A percentile compares a stretch with the other conserved stretches of the same genome.
Conservation (phyloP, 192 early-diverging fungal species). For the Coemansia sp. region DNA sequence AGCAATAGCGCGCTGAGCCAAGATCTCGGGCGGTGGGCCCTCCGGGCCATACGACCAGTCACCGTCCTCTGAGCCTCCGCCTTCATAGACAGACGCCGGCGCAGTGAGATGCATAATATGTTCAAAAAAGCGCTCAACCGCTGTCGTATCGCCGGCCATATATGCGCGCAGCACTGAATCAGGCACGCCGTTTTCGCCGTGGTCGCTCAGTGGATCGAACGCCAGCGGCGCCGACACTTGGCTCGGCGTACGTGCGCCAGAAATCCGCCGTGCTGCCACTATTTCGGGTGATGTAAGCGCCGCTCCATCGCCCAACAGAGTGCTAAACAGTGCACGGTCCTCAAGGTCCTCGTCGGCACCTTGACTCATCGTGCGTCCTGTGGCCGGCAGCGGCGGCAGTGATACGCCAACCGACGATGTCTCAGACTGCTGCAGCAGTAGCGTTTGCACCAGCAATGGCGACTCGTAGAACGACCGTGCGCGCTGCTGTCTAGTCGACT, state of each 20-base stretch:
- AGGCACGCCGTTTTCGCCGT: constrained; percentile 39
- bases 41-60: constrained; percentile 51
- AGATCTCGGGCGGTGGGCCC: constrained; percentile 38
- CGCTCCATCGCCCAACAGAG: constrained; percentile 46
- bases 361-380: constrained; percentile 7
- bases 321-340: constrained; percentile 36
- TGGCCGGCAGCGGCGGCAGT: constrained; percentile 9
- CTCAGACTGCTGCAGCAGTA: constrained; percentile 19
- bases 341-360: constrained; percentile 29
- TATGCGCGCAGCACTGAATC: constrained; percentile 48
- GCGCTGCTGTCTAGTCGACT: constrained; percentile 19
- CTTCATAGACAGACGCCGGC: constrained; percentile 42
- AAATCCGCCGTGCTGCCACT: constrained; percentile 19
- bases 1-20: constrained; percentile 12
- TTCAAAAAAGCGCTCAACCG: constrained; percentile 50
- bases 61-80: constrained; percentile 34
- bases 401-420: constrained; percentile 1
- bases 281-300: constrained; percentile 30
- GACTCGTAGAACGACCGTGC: constrained; percentile 34
- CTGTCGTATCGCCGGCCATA: constrained; percentile 41
- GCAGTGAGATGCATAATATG: constrained; percentile 46
- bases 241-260: constrained; percentile 5
- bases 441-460: constrained; percentile 35
- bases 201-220: constrained; percentile 35
- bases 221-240: constrained; percentile 11